Base-by-base conservation (phyloP, 495 filamentous ascomycete species). In the Evernia prunastri region DNA sequence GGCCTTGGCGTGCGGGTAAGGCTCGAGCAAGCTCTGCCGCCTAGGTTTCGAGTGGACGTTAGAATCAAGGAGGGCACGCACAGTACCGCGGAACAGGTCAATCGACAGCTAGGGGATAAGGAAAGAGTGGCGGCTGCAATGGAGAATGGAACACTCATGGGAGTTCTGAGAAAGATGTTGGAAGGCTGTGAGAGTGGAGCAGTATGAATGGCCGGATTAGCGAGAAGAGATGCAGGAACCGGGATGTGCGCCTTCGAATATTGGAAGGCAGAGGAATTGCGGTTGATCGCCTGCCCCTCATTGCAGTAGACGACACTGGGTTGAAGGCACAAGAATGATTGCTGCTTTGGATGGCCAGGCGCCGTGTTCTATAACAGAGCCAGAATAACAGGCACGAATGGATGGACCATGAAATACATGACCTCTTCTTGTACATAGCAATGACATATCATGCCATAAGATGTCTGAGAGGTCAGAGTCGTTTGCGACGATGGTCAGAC, bases 61-160 rank as follows among this genome's bases (percentile, higher is more conserved):
- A 84, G 89, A 64, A 96, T 97, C 72, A 96, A 96, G 72, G 88
- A 94, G 76, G 94, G 92, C 42, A 92, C 91, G n/a, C 94, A 97
- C 71, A 90, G 87, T 67, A 95, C 95, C 49, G 93, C 87, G 27
- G 90, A 96, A 63, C 90, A 95, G 72, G 91, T 97, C 51, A 97
- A 92, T 76, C 96, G 96, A 78, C 95, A 98, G 72, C 76, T 98
- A 40, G 89, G 85, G 56, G 95, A 98, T 76, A 98, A 98, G 79
- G 94, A 98, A 76, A 81, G 94, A 65, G 94, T 98, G 39, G 91
- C 91, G 13, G 95, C 94, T 36, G 94, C 94, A 10, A 76, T 97
- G 69, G 95, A 98, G 76, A 98, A 98, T 74, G 87, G 87, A 61
- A 93, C 89, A 0, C 79, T 98, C 63, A 89, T 90, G 83, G 84